Conservation (phyloP, 352 stramenopile genomes). For the Salisapilia sapeloensis region DNA sequence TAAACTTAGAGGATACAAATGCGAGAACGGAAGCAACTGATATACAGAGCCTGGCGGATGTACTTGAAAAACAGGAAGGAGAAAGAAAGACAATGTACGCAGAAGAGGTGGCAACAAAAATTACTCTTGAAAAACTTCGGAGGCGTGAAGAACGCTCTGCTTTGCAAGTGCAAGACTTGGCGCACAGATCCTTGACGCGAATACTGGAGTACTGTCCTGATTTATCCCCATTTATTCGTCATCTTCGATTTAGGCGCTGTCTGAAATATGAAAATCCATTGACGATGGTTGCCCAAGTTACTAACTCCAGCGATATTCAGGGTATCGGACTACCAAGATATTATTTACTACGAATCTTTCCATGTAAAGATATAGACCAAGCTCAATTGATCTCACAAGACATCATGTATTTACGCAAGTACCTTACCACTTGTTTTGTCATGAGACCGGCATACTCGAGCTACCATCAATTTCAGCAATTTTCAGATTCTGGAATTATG, state of each 20-base stretch:
- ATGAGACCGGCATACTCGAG: conserved; percentile 8
- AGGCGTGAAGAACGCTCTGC: conserved; percentile 18
- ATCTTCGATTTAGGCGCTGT: conserved; percentile 28
- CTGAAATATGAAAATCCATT: conserved; percentile 17
- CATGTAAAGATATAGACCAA: conserved; percentile 23
- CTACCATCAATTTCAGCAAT: conserved; percentile 44
- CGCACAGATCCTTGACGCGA: conserved; percentile 24
- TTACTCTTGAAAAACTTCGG: conserved; percentile 26
- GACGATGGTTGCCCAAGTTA: conserved; percentile 17
- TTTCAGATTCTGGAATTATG: conserved; percentile 35
- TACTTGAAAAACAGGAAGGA: conserved; percentile 24
- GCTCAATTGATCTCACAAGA: conserved; percentile 15
- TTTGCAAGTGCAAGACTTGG: conserved; percentile 25
- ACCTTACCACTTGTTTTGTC: conserved; percentile 20
- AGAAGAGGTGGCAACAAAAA: conserved; percentile 23
- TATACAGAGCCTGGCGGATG: conserved; percentile 8
- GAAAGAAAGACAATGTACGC: conserved; percentile 20
- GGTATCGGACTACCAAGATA: conserved; percentile 1
- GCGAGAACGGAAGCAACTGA: conserved; percentile 4
- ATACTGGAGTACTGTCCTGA: conserved; percentile 36
- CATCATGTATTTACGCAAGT: conserved; percentile 13
- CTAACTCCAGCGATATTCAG: conserved; percentile 1
- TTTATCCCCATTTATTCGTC: conserved; percentile 18
- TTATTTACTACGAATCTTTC: conserved; percentile 23
- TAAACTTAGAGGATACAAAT: not conserved